These are phyloP conservation scores for Paspalum notatum DNA, from an alignment of 176 grass and related monocot species.

Conservation along the genomic window DNA sequence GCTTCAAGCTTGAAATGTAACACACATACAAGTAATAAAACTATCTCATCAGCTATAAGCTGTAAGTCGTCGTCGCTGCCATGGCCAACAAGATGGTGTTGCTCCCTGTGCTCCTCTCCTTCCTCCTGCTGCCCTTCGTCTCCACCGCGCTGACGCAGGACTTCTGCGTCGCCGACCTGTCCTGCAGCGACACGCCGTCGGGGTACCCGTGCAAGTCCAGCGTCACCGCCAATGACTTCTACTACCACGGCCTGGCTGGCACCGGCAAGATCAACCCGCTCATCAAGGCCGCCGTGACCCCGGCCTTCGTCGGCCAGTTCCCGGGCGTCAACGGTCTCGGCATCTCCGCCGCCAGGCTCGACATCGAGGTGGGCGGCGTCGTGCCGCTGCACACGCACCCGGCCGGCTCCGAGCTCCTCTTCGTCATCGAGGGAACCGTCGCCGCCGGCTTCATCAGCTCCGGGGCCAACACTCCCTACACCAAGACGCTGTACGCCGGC, in stretches of 20 bases:
- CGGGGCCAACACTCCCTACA: constrained; percentile 50
- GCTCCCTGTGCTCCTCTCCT: constrained; percentile 45
- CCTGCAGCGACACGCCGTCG: constrained; percentile 54
- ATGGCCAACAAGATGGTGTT: constrained; percentile 49
- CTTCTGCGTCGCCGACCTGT: constrained; percentile 73
- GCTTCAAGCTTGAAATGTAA: background rate
- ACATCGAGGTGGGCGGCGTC: constrained; percentile 62
- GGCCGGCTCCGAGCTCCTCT: constrained; percentile 62
- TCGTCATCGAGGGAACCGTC: constrained; percentile 56
- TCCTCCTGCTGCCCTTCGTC: constrained; percentile 41
- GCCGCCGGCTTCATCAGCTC: constrained; percentile 68
- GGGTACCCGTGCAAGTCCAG: constrained; percentile 67
- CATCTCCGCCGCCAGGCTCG: constrained; percentile 70
- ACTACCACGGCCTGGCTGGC: constrained; percentile 50
- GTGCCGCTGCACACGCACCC: constrained; percentile 80
- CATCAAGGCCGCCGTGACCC: constrained; percentile 64
- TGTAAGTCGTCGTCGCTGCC: background rate
- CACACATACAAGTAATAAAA: background rate
- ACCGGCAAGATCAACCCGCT: constrained; percentile 53
- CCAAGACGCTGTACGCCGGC: constrained; percentile 55
- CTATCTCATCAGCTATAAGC: background rate
- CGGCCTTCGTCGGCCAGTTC: constrained; percentile 77
- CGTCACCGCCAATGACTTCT: constrained; percentile 59
- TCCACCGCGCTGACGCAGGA: constrained; percentile 56
- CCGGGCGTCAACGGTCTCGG: constrained; percentile 79